Evolutionary conservation across 169 alveolate species (phyloP).

Genomic region (Cryptosporidium felis): DNA sequence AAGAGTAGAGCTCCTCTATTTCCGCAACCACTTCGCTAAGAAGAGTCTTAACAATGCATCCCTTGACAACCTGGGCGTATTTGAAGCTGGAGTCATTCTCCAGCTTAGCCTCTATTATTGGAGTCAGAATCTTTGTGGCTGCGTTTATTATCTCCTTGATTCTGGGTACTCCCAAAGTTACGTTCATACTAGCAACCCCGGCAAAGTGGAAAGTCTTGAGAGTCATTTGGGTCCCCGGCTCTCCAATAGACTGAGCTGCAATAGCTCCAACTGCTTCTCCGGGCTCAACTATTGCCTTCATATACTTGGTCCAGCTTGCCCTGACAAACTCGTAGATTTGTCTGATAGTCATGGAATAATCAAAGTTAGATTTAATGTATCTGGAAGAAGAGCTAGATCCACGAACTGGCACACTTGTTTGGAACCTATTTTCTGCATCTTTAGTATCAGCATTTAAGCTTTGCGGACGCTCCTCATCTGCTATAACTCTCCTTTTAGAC

Average conservation of each 20-base stretch:
- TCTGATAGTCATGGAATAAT: slow-evolving; percentile 77
- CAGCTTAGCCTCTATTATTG: slow-evolving; percentile 90
- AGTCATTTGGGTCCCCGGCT: slow-evolving; percentile 99
- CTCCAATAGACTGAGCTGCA: slow-evolving; percentile 99
- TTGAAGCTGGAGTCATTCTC: slow-evolving; percentile 77
- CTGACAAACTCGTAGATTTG: slow-evolving; percentile 86
- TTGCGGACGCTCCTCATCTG: too few species aligned
- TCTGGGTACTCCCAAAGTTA: slow-evolving; percentile 98
- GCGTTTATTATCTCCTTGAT: slow-evolving; percentile 98
- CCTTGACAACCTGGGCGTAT: slow-evolving; percentile 85
- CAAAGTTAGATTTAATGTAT: slow-evolving; percentile 32
- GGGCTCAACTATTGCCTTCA: slow-evolving; percentile 91
- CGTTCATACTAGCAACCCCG: slow-evolving; percentile 97
- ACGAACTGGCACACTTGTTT: too few species aligned
- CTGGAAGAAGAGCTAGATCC: too few species aligned
- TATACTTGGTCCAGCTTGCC: slow-evolving; percentile 90
- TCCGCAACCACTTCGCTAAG: slow-evolving; percentile 80
- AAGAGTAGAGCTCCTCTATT: slow-evolving; percentile 91
- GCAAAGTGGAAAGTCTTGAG: slow-evolving; percentile 99
- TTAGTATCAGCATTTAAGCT: too few species aligned
- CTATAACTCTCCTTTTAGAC: background rate
- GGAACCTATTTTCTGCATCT: too few species aligned
- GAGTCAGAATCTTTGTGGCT: slow-evolving; percentile 93
- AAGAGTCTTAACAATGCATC: slow-evolving; percentile 82
- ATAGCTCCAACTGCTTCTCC: slow-evolving; percentile 99